Conservation (phyloP, 805 yeast species). For the Teunomyces pallodes region DNA sequence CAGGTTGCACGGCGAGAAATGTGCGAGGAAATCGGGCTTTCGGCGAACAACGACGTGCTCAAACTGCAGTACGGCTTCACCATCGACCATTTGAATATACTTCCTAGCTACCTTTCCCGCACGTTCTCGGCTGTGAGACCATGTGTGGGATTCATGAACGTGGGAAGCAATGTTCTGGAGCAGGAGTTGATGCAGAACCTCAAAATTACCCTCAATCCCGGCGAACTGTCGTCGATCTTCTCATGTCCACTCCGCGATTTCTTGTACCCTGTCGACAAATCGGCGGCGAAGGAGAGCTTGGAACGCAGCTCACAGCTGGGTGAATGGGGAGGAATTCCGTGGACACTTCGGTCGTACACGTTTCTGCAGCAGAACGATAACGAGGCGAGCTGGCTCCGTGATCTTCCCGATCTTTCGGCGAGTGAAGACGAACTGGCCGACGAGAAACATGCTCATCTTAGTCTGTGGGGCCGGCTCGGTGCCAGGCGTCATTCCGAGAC, state of each 20-base stretch:
- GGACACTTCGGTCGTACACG: conserved; percentile 61
- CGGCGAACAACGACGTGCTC: conserved; percentile 45
- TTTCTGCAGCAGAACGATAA: conserved; percentile 53
- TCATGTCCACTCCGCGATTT: conserved; percentile 69
- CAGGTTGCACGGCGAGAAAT: conserved; percentile 80
- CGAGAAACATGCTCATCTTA: conserved; percentile 5
- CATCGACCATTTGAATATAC: conserved; percentile 55
- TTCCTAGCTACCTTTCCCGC: conserved; percentile 81
- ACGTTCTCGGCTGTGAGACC: conserved; percentile 85
- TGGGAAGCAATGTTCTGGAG: conserved; percentile 20
- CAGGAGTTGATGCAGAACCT: conserved; percentile 25
- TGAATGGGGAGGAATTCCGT: conserved; percentile 71
- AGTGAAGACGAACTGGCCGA: conserved; percentile 13
- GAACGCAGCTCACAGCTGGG: conserved; percentile 34
- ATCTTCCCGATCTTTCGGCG: conserved; percentile 53
- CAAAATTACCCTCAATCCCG: conserved; percentile 61
- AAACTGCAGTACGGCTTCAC: conserved; percentile 47
- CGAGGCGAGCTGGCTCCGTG: conserved; percentile 65
- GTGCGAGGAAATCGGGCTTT: conserved; percentile 81
- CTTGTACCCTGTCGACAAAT: conserved; percentile 28
- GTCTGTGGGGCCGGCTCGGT: conserved; percentile 39
- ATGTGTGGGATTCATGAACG: conserved; percentile 61
- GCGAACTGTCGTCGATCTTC: conserved; percentile 70
- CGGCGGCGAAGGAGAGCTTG: conserved; percentile 25
- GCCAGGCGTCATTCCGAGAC: conserved; percentile 35